Evolutionary conservation across 805 yeast genomes (phyloP).

Genomic region (Monosporozyma solicola): DNA sequence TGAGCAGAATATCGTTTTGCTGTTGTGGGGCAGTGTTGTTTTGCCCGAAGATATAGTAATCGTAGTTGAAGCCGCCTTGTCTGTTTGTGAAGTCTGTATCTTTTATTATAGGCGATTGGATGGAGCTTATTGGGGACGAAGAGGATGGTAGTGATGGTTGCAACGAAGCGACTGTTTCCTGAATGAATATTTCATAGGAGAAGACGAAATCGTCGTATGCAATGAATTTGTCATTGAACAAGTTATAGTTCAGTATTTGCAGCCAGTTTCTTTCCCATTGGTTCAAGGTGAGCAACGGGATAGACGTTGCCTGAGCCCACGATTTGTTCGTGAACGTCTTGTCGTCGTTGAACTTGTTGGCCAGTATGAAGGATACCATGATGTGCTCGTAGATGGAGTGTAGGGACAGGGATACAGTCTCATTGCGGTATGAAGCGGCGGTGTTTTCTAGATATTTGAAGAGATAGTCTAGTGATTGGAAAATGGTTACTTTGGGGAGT

Average conservation of each 20-base stretch:
- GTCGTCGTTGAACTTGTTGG: conserved; percentile 93
- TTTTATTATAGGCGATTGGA: conserved; percentile 4
- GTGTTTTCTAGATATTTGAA: conserved; percentile 46
- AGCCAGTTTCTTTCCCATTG: conserved; percentile 66
- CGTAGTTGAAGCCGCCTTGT: conserved; percentile 11
- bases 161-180: not conserved
- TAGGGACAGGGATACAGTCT: conserved; percentile 29
- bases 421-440: conserved; percentile 25
- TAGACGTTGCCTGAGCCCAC: conserved; percentile 94
- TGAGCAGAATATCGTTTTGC: not conserved
- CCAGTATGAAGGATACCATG: conserved; percentile 64
- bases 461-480: conserved; percentile 71
- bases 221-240: conserved; percentile 33
- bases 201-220: conserved; percentile 18
- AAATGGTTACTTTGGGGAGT: conserved; percentile 71
- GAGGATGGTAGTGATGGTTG: not conserved
- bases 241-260: conserved; percentile 47
- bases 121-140: not conserved
- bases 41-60: conserved; percentile 15
- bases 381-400: conserved; percentile 44
- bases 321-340: conserved; percentile 91
- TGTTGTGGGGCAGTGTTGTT: conserved; percentile 3
- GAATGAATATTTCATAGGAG: conserved; percentile 18
- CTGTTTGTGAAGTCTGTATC: conserved; percentile 2
- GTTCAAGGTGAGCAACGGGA: conserved; percentile 53